phyloP scores from a whole-genome alignment of 805 yeast species.

The Candida sanyiensis region DNA sequence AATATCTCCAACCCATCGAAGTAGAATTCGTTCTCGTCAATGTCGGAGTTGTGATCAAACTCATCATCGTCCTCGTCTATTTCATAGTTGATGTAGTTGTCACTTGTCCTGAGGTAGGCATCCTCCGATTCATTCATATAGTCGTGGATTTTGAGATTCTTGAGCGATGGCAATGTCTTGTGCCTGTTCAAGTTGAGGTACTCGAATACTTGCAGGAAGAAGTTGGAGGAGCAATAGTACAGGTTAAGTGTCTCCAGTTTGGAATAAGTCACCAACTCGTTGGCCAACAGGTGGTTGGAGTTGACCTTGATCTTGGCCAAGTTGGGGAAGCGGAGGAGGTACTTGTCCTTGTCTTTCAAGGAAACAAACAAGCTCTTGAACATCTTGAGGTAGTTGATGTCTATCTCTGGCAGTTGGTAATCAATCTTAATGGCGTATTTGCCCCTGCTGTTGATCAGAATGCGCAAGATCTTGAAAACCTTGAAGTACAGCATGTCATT shows the following conservation, averaged over 20 bases:
- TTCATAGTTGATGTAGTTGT: slow-evolving; percentile 19
- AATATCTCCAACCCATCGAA: slow-evolving; percentile 30
- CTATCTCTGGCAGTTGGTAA: slow-evolving; percentile 14
- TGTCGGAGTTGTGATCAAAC: slow-evolving; percentile 28
- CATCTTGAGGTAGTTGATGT: slow-evolving; percentile 19
- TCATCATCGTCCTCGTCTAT: slow-evolving; percentile 24
- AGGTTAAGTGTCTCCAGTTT: slow-evolving; percentile 14
- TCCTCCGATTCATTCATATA: slow-evolving; percentile 27
- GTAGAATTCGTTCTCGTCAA: slow-evolving; percentile 32
- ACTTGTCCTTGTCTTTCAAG: slow-evolving; percentile 1
- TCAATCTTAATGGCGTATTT: slow-evolving; percentile 11
- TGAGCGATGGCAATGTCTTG: slow-evolving; percentile 15
- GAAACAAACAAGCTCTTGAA: slow-evolving; percentile 19
- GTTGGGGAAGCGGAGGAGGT: slow-evolving; percentile 9
- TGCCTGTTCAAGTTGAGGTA: slow-evolving; percentile 13
- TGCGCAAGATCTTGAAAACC: slow-evolving; percentile 5
- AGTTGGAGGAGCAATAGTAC: slow-evolving; percentile 23
- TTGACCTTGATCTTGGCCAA: slow-evolving; percentile 16
- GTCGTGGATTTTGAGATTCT: slow-evolving; percentile 18
- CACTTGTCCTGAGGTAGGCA: slow-evolving; percentile 18
- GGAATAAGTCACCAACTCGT: slow-evolving; percentile 10
- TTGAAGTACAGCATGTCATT: slow-evolving; percentile 9
- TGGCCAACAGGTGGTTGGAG: slow-evolving; percentile 20
- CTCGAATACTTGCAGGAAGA: slow-evolving; percentile 20
- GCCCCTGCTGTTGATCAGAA: slow-evolving; percentile 6